phyloP scores from a whole-genome alignment of 75 land plant species.

The Larix kaempferi region DNA sequence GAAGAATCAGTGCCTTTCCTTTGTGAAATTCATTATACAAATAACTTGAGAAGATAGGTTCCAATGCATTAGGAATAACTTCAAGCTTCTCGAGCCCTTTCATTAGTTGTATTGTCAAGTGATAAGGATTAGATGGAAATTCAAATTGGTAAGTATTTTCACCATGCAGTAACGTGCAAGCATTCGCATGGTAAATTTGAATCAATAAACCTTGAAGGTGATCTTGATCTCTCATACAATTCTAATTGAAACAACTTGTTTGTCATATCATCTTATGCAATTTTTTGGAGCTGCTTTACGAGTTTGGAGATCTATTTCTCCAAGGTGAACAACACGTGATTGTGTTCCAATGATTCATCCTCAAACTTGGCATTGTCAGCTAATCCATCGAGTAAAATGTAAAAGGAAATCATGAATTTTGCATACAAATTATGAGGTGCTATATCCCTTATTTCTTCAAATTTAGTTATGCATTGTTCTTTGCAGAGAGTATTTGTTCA shows the following conservation, averaged over 20 bases:
- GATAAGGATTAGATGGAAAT: constrained; percentile 17
- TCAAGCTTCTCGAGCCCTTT: constrained; percentile 75
- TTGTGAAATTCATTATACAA: constrained; percentile 50
- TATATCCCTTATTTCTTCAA: too few species aligned
- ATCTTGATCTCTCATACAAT: constrained; percentile 66
- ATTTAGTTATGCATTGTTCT: too few species aligned
- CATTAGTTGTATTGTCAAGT: constrained; percentile 75
- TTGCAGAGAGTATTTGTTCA: too few species aligned
- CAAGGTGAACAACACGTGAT: constrained; percentile 79
- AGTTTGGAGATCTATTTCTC: constrained; percentile 84
- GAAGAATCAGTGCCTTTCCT: constrained; percentile 31
- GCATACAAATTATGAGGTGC: too few species aligned
- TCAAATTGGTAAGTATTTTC: constrained; percentile 81
- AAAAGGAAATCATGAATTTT: constrained; percentile 72
- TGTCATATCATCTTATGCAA: constrained; percentile 73
- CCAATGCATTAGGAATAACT: constrained; percentile 63
- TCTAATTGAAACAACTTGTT: constrained; percentile 71
- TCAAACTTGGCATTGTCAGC: constrained; percentile 86
- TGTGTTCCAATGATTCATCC: constrained; percentile 96
- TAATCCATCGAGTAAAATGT: constrained; percentile 76
- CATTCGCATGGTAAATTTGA: constrained; percentile 78
- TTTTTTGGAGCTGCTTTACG: constrained; percentile 82
- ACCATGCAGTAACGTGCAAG: constrained; percentile 72
- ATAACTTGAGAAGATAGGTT: constrained; percentile 70
- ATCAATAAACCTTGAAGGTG: constrained; percentile 59